phyloP scores from a whole-genome alignment of 352 stramenopile genomes.

The Globisporangium recalcitrans region DNA sequence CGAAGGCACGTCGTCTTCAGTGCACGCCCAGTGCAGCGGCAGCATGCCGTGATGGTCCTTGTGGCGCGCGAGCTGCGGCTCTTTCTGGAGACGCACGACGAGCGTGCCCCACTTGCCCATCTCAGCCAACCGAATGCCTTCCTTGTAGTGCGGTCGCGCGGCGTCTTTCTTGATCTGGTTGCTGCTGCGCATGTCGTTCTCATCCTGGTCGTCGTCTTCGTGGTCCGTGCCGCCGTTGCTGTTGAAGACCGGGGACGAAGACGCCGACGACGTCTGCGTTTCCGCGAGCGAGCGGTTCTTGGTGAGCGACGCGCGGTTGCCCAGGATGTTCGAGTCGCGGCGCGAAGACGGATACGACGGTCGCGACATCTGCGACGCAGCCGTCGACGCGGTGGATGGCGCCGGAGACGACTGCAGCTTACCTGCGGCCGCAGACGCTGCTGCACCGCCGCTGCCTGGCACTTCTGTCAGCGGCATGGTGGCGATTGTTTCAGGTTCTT shows the following conservation, averaged over 20 bases:
- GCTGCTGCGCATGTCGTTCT: conserved; percentile 3
- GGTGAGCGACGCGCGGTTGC: conserved; percentile 59
- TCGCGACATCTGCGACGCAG: not conserved
- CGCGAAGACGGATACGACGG: conserved; percentile 15
- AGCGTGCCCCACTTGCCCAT: conserved; percentile 76
- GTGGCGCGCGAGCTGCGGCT: conserved; percentile 67
- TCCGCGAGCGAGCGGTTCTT: conserved; percentile 20
- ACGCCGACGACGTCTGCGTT: conserved; percentile 17
- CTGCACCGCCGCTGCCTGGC: not conserved
- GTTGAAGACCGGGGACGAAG: conserved; percentile 13
- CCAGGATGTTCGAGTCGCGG: conserved; percentile 24
- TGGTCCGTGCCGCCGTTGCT: conserved; percentile 5
- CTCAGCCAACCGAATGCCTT: conserved; percentile 74
- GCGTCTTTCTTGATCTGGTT: conserved; percentile 24
- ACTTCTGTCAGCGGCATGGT: conserved; percentile 3
- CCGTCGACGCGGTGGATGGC: not conserved
- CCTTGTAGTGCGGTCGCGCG: conserved; percentile 65
- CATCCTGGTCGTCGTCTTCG: conserved; percentile 12
- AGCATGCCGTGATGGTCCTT: conserved; percentile 84
- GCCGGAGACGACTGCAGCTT: not conserved
- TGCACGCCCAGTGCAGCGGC: conserved; percentile 81
- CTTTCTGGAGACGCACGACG: conserved; percentile 43
- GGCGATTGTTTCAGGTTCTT: not conserved
- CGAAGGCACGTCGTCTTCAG: conserved; percentile 66
- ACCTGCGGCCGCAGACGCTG: not conserved